phyloP scores from a whole-genome alignment of 371 early-diverging fungal genomes.

The Rhizopus arrhizus region DNA sequence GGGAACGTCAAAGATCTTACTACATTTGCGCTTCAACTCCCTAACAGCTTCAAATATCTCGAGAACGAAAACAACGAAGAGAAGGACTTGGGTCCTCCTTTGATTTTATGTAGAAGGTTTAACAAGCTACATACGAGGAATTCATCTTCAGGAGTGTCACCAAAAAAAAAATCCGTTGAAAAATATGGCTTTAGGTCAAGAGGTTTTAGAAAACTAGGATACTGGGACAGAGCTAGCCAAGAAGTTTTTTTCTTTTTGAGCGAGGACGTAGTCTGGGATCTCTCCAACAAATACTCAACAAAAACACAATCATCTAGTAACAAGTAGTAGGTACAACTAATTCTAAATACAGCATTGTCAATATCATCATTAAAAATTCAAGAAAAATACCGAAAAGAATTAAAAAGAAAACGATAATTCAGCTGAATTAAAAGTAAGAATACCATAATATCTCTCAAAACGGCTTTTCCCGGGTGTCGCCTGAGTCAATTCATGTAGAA shows the following conservation, averaged over 20 bases:
- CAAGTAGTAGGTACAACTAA: too few relatives aligned
- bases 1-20: constrained; percentile 2
- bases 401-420: background rate
- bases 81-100: constrained; percentile 1
- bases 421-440: background rate
- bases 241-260: too few relatives aligned
- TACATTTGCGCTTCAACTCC: constrained; percentile 7
- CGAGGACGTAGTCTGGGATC: too few relatives aligned
- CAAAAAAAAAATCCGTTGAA: background rate
- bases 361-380: too few relatives aligned
- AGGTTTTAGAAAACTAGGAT: background rate
- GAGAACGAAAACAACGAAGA: constrained; percentile 10
- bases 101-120: background rate
- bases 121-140: constrained; percentile 12
- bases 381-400: too few relatives aligned
- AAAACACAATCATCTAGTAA: too few relatives aligned
- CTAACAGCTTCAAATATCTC: constrained; percentile 4
- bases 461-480: background rate
- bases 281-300: too few relatives aligned
- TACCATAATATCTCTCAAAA: background rate
- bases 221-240: background rate
- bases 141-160: background rate
- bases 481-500: background rate
- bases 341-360: too few relatives aligned
- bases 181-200: background rate